These are phyloP conservation scores for Cucurbita moschata DNA, from an alignment of 306 rosid species.

Conservation along the genomic window DNA sequence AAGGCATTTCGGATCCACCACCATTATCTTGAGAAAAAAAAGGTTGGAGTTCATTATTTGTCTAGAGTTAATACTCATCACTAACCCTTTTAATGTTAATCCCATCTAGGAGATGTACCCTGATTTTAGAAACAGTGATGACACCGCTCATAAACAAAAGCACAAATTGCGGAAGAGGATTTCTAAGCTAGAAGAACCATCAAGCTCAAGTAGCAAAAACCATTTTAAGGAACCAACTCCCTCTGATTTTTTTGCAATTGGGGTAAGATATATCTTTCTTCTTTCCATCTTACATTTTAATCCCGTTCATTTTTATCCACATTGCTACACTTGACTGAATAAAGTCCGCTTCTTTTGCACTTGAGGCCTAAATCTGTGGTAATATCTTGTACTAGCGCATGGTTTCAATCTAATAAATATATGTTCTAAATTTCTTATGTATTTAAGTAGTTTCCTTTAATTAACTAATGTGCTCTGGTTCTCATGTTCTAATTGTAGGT, in stretches of 20 bases:
- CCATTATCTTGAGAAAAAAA: not conserved
- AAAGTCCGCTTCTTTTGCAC: not conserved
- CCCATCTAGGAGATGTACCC: slow-evolving; percentile 16
- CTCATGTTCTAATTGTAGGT: not conserved
- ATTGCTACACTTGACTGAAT: not conserved
- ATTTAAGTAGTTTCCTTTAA: not conserved
- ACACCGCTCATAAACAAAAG: slow-evolving; percentile 10
- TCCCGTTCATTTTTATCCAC: slow-evolving; percentile 3
- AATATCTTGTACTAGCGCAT: not conserved
- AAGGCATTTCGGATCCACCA: not conserved
- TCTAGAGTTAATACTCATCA: not conserved
- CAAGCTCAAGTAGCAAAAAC: slow-evolving; percentile 9
- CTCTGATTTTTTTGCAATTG: not conserved
- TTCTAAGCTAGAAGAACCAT: slow-evolving; percentile 9
- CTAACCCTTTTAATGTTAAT: not conserved
- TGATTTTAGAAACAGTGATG: not conserved
- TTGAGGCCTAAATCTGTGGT: not conserved
- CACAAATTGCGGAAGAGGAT: not conserved
- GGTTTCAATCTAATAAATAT: not conserved
- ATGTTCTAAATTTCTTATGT: not conserved
- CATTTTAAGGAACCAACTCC: slow-evolving; percentile 13
- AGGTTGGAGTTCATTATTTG: not conserved
- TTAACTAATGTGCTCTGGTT: not conserved
- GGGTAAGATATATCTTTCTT: slow-evolving; percentile 9
- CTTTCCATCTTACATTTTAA: not conserved